Evolutionary conservation across 2,329 filamentous ascomycete species (phyloP), one percentile per base, ranked within the genome.

Genomic region (Proliferodiscus dingleyae): DNA sequence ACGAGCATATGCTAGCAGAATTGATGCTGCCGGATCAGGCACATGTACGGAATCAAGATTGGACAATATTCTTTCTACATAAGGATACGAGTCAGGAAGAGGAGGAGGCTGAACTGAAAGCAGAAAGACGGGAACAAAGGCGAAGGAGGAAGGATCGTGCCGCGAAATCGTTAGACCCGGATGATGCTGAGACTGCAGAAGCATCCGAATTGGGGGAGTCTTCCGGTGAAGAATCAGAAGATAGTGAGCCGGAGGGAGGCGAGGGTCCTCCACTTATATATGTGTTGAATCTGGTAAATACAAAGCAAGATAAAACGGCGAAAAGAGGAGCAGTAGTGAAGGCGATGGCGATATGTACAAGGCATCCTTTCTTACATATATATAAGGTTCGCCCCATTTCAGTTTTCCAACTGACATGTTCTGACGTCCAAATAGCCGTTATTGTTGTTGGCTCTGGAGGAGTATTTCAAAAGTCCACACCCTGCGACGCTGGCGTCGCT

Each of bases 61-160:
- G 93, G 93, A 98, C 93, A 33, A 95, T 97, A 45, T 98, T 98
- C 71, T 98, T 98, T 64, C 66, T 98, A 46, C 93, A 98, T 70
- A 97, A 97, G 66, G 93, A 98, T 65, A 87, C 84, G 3, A 90
- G 81, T 49, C 81, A 85, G 41, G 84, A 87, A 49, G 87, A 91
- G 46, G 90, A 95, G 49, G 86, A 89, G 23, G 78, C 82, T 46
- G 85, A 88, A 57, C 73, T 73, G 30, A 83, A 77, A 54, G 70
- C 74, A 59, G 72, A 74, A 55, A 69, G 75, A 58, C 72, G 64
- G 45, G 70, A 67, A 55, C 67, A 68, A 61, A 73, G 79, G 45
- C 73, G 71, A 52, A 71, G 71, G 49, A 73, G 72, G 54, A 74
- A 68, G 38, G 74, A 81, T 41, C 70, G 65, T 16, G 72, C 67